Base-by-base conservation (phyloP, 2,329 filamentous ascomycete genomes). In the Setomelanomma holmii region DNA sequence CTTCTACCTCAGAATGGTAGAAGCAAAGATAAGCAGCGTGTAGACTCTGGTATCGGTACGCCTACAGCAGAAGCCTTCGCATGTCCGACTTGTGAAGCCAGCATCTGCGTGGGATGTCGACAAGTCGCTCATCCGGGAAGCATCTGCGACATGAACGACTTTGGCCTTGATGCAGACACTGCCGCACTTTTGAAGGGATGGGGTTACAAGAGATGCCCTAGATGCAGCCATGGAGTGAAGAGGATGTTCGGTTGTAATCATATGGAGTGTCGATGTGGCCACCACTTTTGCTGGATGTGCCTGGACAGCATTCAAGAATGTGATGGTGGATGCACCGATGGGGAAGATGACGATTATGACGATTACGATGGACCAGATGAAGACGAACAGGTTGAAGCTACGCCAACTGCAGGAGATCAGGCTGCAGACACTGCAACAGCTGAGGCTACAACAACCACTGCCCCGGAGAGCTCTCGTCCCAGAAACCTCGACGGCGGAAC, bases 281-380 rank as follows among this genome's bases (percentile, higher is more conserved):
- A 78, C 7, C 75, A 81, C 44, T 83, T 78, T 65, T 84, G 81
- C 63, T 84, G 77, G 73, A 57, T 60, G 6, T 84, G 81, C 48
- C 49, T 68, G 30, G 42, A 57, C 21, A 60, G 70, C 0, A 70
- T 75, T 4, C 62, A 75, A 2, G 54, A 67, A 1, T 79, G 76
- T 47, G 45, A 45, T 4, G 65, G 62, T 19, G 47, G 46, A 1
- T 68, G 66, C 43, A 38, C 46, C 14, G 60, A 64, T 12, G 40
- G 51, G 8, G 58, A 63, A 8, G 60, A 69, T 14, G 55, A 66
- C 7, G 60, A 60, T 22, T 60, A 53, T 39, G 66, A 64, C 1
- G 52, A 64, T 1, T 68, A 69, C 12, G 60, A 61, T 10, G 61
- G 65, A 4, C 60, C 61, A 30, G 64, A 63, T 33, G 63, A 61